Base-by-base conservation (phyloP, 176 grass and related monocot genomes). In the Bonia amplexicaulis region DNA sequence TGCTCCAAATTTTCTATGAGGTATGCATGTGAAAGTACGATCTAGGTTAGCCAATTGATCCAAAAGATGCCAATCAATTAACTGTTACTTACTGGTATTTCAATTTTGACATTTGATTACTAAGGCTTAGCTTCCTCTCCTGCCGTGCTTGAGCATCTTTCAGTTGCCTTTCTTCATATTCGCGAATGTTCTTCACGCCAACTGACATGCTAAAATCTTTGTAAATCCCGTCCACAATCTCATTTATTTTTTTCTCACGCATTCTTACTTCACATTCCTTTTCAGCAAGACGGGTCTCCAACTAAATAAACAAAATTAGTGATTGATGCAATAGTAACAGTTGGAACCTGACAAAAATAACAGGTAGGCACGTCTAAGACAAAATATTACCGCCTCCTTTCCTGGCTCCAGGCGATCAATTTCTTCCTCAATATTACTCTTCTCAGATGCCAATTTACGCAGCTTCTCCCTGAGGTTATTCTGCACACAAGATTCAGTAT, bases 81-180 rank as follows among this genome's bases (percentile, higher is more conserved):
- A 62, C 13, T 51, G 45, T 52, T 80, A 91, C 96, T 86, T 90
- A 98, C 96, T 98, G 96, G 83, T 98, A 98, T 88, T 98, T 98
- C 87, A 95, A 85, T 90, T 98, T 98, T 71, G 93, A 98, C 89
- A 98, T 95, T 52, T 98, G 96, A 80, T 95, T 98, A 78, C 79
- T 90, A 46, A 95, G 84, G 37, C 83, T 93, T 31, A 92, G 85
- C 85, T 98, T 98, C 86, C 87, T 86, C 86, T 98, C 93, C 69
- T 93, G 85, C 83, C 93, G 90, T 74, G 89, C 83, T 73, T 95
- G 96, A 90, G 93, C 91, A 85, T 89, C 91, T 81, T 89, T 93
- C 58, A 95, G 89, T 20, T 98, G 96, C 55, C 78, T 95, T 88
- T 98, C 96, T 98, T 98, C 96, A 81, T 98, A 98, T 63, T 98